These are phyloP conservation scores for Solanum arcanum DNA, from an alignment of 257 asterid species.

Conservation along the genomic window DNA sequence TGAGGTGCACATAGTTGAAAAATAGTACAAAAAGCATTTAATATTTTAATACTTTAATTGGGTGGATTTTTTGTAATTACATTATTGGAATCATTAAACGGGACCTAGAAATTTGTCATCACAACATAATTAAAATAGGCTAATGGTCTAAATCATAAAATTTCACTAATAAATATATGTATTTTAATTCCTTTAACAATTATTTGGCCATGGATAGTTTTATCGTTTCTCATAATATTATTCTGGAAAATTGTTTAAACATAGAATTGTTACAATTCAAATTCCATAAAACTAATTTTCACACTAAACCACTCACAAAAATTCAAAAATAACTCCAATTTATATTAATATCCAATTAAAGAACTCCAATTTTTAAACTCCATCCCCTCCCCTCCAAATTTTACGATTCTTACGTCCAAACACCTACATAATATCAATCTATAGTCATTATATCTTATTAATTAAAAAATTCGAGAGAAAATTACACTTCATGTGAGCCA, in stretches of 20 bases:
- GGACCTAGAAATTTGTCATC: not conserved
- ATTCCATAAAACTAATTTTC: not conserved
- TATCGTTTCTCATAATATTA: not conserved
- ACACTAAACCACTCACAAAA: not conserved
- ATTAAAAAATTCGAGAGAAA: not conserved
- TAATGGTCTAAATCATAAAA: not conserved
- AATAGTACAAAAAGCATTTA: not conserved
- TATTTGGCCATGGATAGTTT: not conserved
- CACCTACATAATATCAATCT: not conserved
- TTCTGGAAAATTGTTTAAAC: no score
- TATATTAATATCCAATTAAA: no score
- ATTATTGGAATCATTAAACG: no score
- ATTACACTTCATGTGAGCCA: not conserved
- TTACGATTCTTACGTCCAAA: not conserved
- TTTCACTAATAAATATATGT: not conserved
- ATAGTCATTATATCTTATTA: not conserved
- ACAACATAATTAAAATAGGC: not conserved
- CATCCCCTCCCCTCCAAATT: no score
- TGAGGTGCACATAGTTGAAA: not conserved
- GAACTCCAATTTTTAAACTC: not conserved
- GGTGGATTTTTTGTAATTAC: not conserved
- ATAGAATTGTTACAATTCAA: no score
- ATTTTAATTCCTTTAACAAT: not conserved
- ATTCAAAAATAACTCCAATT: no score
- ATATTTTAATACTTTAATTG: not conserved